phyloP scores from a whole-genome alignment of 1,284 basidiomycete species.

The Boletus nobilissimus region DNA sequence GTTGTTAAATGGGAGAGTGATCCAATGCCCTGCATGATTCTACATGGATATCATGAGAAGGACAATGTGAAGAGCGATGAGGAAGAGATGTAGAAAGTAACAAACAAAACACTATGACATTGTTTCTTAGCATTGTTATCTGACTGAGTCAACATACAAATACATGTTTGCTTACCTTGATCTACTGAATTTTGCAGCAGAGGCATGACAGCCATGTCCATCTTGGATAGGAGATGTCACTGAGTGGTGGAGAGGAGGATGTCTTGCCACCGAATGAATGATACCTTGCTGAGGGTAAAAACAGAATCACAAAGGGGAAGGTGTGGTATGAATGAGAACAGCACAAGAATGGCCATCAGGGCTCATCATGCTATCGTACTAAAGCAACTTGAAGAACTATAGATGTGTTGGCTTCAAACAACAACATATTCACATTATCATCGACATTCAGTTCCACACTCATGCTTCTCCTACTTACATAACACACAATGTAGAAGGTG shows the following conservation, averaged over 20 bases:
- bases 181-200: not conserved
- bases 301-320: not conserved
- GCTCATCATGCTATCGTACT: too few relatives aligned
- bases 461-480: too few relatives aligned
- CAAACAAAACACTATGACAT: not conserved
- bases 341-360: not conserved
- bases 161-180: not conserved
- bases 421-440: too few relatives aligned
- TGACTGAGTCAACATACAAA: not conserved
- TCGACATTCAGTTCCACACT: too few relatives aligned
- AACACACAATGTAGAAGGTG: too few relatives aligned
- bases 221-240: not conserved
- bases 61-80: not conserved
- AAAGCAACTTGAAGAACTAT: too few relatives aligned
- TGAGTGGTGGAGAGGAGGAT: not conserved
- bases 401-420: too few relatives aligned
- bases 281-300: not conserved
- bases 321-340: not conserved
- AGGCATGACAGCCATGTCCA: not conserved
- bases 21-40: not conserved
- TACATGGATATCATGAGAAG: not conserved
- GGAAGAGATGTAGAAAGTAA: not conserved
- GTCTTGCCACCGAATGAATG: not conserved
- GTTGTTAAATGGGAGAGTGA: not conserved
- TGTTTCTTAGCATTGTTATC: not conserved